Evolutionary conservation across 495 filamentous ascomycete genomes (phyloP), one percentile per base, ranked within the genome.

Genomic region (Letharia lupina): DNA sequence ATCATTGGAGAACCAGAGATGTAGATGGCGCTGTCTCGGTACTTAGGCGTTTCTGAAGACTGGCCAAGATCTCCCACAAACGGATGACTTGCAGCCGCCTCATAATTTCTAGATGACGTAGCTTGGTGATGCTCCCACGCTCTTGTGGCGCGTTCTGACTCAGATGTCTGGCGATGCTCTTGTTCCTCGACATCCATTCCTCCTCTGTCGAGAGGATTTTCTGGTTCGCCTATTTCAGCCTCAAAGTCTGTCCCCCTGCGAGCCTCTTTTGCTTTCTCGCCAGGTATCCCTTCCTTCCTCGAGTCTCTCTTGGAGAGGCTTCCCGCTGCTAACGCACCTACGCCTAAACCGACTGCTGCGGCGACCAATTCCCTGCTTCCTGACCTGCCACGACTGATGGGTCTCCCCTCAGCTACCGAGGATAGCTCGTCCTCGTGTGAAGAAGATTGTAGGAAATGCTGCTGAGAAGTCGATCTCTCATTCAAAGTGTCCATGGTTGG

Each of bases 1-100:
- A 71, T 70, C 58, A 75, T 65, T 57, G 81, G 79, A 69, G 82
- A 81, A 70, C 82, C 82, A 70, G 72, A 76, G 69, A 83, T 75
- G 70, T 79, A 76, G 69, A 83, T 75, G 69, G 76, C 80, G 65
- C 79, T 80, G 63, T 83, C 81, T 68, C 82, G 77, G 76, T 76
- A 77, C 44, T 54, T 48, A 23, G 35, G 35, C 42, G 35, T 33
- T 23, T 41, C 44, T 28, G 39, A 28, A 61, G 37, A 33, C 47
- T 52, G 58, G 47, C 28, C 35, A n/a, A 31, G 2, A 4, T 56
- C n/a, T 10, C 45, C 23, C 33, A n/a, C 40, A 1, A 52, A 23
- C 23, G 58, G 33, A 35, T 65, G 15, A 15, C 7, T 54, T 33
- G 64, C 41, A 13, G 58, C 20, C 31, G n/a, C 28, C 18, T 58